These are phyloP conservation scores for Rutstroemia sp. DNA, from an alignment of 2,329 filamentous ascomycete species.

Conservation along the genomic window DNA sequence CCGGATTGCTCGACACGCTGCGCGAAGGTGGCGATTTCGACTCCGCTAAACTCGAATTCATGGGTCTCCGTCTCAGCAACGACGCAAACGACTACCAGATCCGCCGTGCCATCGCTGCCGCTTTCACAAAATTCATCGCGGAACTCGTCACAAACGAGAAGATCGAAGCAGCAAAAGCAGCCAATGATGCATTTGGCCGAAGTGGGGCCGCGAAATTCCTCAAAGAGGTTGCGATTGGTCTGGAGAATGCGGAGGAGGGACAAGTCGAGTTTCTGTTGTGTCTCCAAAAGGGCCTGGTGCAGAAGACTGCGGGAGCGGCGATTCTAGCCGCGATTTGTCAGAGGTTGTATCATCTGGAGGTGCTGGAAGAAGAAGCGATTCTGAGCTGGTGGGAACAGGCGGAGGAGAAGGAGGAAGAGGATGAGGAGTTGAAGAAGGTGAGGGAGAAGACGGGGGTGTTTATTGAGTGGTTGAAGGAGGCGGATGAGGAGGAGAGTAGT, in stretches of 20 bases:
- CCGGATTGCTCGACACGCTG: conserved; percentile 79
- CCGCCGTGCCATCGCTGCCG: conserved; percentile 74
- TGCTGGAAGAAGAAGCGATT: conserved; percentile 84
- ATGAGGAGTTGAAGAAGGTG: conserved; percentile 61
- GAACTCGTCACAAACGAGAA: conserved; percentile 54
- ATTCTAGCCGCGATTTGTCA: conserved; percentile 75
- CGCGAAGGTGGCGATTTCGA: conserved; percentile 76
- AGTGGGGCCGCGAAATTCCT: conserved; percentile 49
- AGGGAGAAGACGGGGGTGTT: conserved; percentile 68
- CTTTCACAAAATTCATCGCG: conserved; percentile 74
- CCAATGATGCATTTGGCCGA: conserved; percentile 51
- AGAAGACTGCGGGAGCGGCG: conserved; percentile 53
- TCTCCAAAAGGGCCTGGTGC: conserved; percentile 71
- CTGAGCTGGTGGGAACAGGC: conserved; percentile 81
- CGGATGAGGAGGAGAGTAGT: conserved; percentile 60
- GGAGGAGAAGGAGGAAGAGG: conserved; percentile 44
- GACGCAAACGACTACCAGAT: conserved; percentile 88
- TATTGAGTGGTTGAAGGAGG: conserved; percentile 77
- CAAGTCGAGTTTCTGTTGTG: conserved; percentile 81
- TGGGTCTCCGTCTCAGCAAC: conserved; percentile 81
- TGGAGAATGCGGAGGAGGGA: conserved; percentile 59
- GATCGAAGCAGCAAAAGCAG: conserved; percentile 56
- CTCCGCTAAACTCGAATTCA: conserved; percentile 77
- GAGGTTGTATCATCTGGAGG: conserved; percentile 75
- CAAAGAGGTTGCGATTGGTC: conserved; percentile 52